phyloP scores from a whole-genome alignment of 2,329 filamentous ascomycete genomes.

The Scytalidium sp. region DNA sequence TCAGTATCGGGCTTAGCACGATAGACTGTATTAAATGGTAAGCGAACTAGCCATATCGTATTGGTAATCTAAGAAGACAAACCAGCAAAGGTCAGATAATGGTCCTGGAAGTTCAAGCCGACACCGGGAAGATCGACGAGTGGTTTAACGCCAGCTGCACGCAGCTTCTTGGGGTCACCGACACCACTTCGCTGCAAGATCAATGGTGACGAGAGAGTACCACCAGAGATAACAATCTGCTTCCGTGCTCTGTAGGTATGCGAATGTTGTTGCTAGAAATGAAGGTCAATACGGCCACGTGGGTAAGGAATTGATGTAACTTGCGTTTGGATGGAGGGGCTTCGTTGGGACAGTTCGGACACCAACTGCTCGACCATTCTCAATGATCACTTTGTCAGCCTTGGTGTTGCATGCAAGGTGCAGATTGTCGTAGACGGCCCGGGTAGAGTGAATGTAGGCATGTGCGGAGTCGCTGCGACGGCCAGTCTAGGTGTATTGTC shows the following conservation, averaged over 20 bases:
- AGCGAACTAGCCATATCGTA: not conserved
- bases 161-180: conserved; percentile 11
- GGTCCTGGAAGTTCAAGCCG: conserved; percentile 27
- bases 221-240: conserved; percentile 34
- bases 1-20: conserved; percentile 73
- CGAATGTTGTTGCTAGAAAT: conserved; percentile 23
- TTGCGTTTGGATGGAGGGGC: conserved; percentile 53
- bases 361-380: conserved; percentile 68
- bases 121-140: conserved; percentile 14
- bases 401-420: conserved; percentile 75
- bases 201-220: conserved; percentile 23
- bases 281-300: conserved; percentile 17
- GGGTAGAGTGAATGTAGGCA: conserved; percentile 74
- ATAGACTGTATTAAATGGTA: too few species aligned
- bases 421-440: conserved; percentile 66
- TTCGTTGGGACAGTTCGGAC: conserved; percentile 71
- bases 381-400: conserved; percentile 72
- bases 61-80: not conserved
- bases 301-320: conserved; percentile 5
- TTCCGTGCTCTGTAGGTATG: conserved; percentile 29
- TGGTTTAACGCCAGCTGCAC: conserved; percentile 3
- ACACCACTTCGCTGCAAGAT: conserved; percentile 27
- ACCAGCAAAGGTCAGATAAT: conserved; percentile 12
- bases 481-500: conserved; percentile 45
- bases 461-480: conserved; percentile 75